phyloP scores from a whole-genome alignment of 805 yeast species.

The Kodamaea laetipori region DNA sequence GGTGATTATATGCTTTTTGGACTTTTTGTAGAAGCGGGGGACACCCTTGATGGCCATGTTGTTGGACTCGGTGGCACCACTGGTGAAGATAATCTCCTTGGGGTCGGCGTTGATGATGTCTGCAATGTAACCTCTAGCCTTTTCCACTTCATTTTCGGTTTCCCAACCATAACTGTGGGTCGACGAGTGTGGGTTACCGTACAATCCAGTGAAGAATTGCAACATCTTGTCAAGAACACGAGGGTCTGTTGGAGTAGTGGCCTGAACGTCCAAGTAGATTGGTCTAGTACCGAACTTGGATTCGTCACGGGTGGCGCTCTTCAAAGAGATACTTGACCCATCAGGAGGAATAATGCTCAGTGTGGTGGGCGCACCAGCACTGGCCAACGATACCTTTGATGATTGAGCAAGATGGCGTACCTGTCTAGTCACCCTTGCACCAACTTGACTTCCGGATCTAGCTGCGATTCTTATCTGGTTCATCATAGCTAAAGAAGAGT shows the following conservation, averaged over 20 bases:
- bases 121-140: slow-evolving; percentile 82
- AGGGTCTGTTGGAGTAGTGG: slow-evolving; percentile 98
- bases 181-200: slow-evolving; percentile 97
- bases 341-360: slow-evolving; percentile 38
- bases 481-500: slow-evolving; percentile 8
- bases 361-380: slow-evolving; percentile 18
- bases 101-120: slow-evolving; percentile 88
- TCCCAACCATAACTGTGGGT: slow-evolving; percentile 99
- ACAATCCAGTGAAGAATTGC: slow-evolving; percentile 83
- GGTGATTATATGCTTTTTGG: slow-evolving; percentile 92
- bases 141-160: slow-evolving; percentile 87
- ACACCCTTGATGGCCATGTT: slow-evolving; percentile 96
- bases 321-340: slow-evolving; percentile 49
- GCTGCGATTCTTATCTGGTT: slow-evolving; percentile 17
- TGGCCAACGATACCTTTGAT: slow-evolving; percentile 17
- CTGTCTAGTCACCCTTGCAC: neutral
- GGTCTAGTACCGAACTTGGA: slow-evolving; percentile 73
- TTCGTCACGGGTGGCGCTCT: slow-evolving; percentile 48
- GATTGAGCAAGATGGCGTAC: slow-evolving; percentile 2
- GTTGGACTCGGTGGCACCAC: slow-evolving; percentile 97
- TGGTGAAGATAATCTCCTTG: slow-evolving; percentile 93
- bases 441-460: slow-evolving; percentile 20
- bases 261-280: slow-evolving; percentile 95
- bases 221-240: slow-evolving; percentile 89
- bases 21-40: slow-evolving; percentile 85